phyloP scores from a whole-genome alignment of 2,329 filamentous ascomycete species.

The Pseudogymnoascus sp. region DNA sequence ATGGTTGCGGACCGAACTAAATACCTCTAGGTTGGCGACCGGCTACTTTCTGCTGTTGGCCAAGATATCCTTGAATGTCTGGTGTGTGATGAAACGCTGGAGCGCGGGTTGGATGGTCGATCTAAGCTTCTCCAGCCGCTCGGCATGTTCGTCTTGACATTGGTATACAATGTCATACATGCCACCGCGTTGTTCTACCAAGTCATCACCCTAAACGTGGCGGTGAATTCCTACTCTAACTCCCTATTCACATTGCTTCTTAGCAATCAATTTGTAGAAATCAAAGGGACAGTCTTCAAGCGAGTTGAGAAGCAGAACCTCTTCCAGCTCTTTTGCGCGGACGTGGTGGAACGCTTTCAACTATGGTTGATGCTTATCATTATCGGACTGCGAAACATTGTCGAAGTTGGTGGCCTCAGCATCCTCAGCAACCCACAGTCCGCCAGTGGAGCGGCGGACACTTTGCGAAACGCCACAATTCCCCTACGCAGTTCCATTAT shows the following conservation, averaged over 20 bases:
- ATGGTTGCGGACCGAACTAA: slow-evolving; percentile 32
- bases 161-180: slow-evolving; percentile 83
- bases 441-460: slow-evolving; percentile 39
- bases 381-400: slow-evolving; percentile 90
- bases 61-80: slow-evolving; percentile 96
- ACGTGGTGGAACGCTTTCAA: slow-evolving; percentile 94
- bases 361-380: slow-evolving; percentile 96
- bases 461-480: slow-evolving; percentile 44
- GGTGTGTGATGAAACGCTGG: slow-evolving; percentile 86
- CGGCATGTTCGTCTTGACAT: slow-evolving; percentile 80
- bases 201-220: slow-evolving; percentile 94
- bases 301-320: slow-evolving; percentile 97
- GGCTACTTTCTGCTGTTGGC: slow-evolving; percentile 80
- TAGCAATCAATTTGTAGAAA: slow-evolving; percentile 98
- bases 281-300: slow-evolving; percentile 97
- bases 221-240: slow-evolving; percentile 97
- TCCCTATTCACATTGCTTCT: slow-evolving; percentile 84
- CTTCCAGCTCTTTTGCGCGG: slow-evolving; percentile 92
- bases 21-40: slow-evolving; percentile 82
- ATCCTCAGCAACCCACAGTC: slow-evolving; percentile 39
- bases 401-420: slow-evolving; percentile 84
- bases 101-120: slow-evolving; percentile 76
- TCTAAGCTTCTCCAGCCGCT: slow-evolving; percentile 85
- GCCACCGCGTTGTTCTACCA: slow-evolving; percentile 90
- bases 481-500: slow-evolving; percentile 68